A percentile compares a stretch with the other conserved stretches of the same genome.
Conservation (phyloP, 2,329 filamentous ascomycete genomes). For the Arthrobotrys entomopaga region DNA sequence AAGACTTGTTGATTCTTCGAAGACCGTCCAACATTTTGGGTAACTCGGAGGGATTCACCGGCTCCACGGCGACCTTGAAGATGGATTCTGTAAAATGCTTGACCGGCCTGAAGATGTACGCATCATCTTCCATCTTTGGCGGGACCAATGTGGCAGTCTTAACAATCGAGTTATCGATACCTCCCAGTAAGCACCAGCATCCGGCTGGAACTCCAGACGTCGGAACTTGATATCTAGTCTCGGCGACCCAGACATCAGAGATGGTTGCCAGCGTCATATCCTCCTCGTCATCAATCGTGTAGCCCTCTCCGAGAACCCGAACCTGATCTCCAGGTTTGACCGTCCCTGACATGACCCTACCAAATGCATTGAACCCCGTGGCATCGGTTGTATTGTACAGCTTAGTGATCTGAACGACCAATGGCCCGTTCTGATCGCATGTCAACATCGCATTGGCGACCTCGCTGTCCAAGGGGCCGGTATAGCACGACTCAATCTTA, state of each 20-base stretch:
- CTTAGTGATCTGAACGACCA: conserved; percentile 93
- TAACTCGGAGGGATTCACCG: conserved; percentile 95
- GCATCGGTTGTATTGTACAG: conserved; percentile 90
- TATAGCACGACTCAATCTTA: conserved; percentile 87
- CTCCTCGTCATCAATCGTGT: conserved; percentile 96
- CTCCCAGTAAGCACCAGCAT: conserved; percentile 89
- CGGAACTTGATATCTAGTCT: conserved; percentile 91
- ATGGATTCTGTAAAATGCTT: conserved; percentile 97
- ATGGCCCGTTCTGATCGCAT: conserved; percentile 87
- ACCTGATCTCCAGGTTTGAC: conserved; percentile 83
- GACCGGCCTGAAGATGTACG: conserved; percentile 92
- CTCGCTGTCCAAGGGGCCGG: conserved; percentile 84
- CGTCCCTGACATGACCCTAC: conserved; percentile 90
- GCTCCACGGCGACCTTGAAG: conserved; percentile 96
- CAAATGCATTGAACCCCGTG: conserved; percentile 89
- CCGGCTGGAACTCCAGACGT: conserved; percentile 92
- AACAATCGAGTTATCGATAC: conserved; percentile 97
- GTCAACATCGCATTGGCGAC: conserved; percentile 80
- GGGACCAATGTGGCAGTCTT: conserved; percentile 94
- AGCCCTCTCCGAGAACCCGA: conserved; percentile 91
- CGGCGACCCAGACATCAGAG: conserved; percentile 85
- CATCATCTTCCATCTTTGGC: conserved; percentile 80
- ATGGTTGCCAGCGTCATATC: conserved; percentile 92
- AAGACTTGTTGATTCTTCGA: conserved; percentile 97
- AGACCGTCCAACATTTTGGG: conserved; percentile 99